Conservation (phyloP, 163 green algal genomes). For the Coccomyxa subellipsoidea region DNA sequence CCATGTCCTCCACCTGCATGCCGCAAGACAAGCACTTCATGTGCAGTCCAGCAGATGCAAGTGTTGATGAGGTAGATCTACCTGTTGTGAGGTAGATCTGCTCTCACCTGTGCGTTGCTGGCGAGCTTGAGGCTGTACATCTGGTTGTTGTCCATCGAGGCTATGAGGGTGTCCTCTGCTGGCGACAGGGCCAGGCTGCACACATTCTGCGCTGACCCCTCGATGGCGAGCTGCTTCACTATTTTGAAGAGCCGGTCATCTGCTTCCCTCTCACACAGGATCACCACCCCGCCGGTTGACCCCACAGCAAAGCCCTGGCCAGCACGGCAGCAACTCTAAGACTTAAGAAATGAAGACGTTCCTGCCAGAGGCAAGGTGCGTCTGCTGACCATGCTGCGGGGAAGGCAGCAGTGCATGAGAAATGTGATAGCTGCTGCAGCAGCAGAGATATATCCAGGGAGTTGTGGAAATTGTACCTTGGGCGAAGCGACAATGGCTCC, state of each 20-base stretch:
- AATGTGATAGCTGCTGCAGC: no score
- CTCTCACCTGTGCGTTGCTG: neutral
- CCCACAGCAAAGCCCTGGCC: slow-evolving; percentile 75
- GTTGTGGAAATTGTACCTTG: neutral
- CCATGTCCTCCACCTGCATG: slow-evolving; percentile 64
- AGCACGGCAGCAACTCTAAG: no score
- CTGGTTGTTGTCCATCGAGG: slow-evolving; percentile 41
- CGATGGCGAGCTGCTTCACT: slow-evolving; percentile 11
- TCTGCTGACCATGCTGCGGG: no score
- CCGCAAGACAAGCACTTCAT: neutral
- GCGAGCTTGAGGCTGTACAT: neutral
- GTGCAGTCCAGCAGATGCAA: neutral
- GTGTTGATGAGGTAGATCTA: neutral
- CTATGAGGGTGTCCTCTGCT: slow-evolving; percentile 73
- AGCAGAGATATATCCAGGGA: no score
- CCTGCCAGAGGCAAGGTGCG: no score
- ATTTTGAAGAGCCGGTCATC: slow-evolving; percentile 24
- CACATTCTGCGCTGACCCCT: slow-evolving; percentile 10
- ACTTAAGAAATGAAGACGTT: no score
- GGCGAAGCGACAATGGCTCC: slow-evolving; percentile 16
- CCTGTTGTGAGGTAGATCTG: no score
- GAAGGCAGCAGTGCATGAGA: no score
- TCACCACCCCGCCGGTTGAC: slow-evolving; percentile 59
- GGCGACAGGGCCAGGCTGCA: slow-evolving; percentile 65
- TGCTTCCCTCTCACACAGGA: slow-evolving; percentile 65